Evolutionary conservation across 73 alveolate genomes (phyloP).

Genomic region (Tetrahymena thermophila): DNA sequence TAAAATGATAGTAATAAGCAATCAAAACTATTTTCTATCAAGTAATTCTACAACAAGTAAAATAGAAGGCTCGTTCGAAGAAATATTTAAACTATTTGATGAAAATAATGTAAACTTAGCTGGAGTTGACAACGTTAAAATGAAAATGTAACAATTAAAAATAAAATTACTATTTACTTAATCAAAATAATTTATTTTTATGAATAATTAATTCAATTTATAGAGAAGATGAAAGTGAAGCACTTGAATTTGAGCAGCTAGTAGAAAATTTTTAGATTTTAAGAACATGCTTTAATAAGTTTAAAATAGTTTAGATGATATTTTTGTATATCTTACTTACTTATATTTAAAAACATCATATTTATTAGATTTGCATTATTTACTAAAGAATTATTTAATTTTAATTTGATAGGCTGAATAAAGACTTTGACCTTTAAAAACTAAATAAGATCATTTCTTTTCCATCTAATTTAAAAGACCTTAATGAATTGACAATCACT

Average conservation of each 20-base stretch:
- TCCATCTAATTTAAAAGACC: not conserved
- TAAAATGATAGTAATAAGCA: not conserved
- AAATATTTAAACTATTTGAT: not conserved
- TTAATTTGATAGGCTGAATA: not conserved
- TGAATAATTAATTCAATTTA: not conserved
- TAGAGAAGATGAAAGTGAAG: not conserved
- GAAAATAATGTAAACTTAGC: not conserved
- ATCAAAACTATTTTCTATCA: not conserved
- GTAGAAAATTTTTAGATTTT: not conserved
- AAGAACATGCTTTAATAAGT: not conserved
- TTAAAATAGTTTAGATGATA: not conserved
- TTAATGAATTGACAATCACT: not conserved
- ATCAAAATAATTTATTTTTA: no score
- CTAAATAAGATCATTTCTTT: not conserved
- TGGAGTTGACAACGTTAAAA: not conserved
- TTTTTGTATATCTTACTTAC: not conserved
- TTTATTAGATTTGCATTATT: no score
- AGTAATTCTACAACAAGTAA: not conserved
- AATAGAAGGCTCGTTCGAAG: not conserved
- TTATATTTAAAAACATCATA: no score
- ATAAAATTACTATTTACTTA: no score
- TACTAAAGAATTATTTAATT: no score
- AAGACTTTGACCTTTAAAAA: not conserved
- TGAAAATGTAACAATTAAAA: not conserved
- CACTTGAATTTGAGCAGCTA: not conserved